Conservation (phyloP, 495 filamentous ascomycete species). For the Aspergillus asperescens region DNA sequence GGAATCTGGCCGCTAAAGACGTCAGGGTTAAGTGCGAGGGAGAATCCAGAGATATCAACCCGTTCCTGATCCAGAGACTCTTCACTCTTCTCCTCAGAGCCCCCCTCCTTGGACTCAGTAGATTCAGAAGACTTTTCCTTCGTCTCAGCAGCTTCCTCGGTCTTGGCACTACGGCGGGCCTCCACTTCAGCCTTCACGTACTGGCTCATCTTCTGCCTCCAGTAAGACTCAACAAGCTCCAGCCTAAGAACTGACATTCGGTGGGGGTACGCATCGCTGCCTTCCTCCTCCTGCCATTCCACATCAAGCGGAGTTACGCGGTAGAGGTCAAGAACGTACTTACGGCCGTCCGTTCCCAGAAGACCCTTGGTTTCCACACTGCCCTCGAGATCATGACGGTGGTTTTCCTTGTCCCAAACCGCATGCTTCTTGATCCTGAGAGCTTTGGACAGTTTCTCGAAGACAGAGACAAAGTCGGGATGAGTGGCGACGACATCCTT, state of each 20-base stretch:
- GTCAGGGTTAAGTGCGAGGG: constrained; percentile 88
- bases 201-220: constrained; percentile 78
- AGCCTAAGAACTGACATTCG: constrained; percentile 87
- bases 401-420: constrained; percentile 95
- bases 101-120: constrained; percentile 25
- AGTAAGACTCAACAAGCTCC: constrained; percentile 81
- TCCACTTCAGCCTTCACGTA: constrained; percentile 73
- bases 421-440: constrained; percentile 88
- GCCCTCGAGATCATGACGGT: constrained; percentile 85
- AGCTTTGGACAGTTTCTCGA: constrained; percentile 83
- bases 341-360: constrained; percentile 91
- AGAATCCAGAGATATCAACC: constrained; percentile 80
- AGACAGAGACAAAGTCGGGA: constrained; percentile 74
- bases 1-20: constrained; percentile 89
- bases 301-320: constrained; percentile 90
- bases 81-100: constrained; percentile 30
- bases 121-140: constrained; percentile 39
- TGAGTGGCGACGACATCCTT: constrained; percentile 91
- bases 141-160: constrained; percentile 36
- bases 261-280: constrained; percentile 73
- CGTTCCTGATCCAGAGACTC: constrained; percentile 47
- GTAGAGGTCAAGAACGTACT: constrained; percentile 96
- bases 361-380: constrained; percentile 98
- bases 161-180: constrained; percentile 44
- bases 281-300: constrained; percentile 76